Percentiles rank a stretch among this genome's conserved stretches.
These are phyloP conservation scores for Curvularia sp. DNA, from an alignment of 2,329 filamentous ascomycete species.

Conservation along the genomic window DNA sequence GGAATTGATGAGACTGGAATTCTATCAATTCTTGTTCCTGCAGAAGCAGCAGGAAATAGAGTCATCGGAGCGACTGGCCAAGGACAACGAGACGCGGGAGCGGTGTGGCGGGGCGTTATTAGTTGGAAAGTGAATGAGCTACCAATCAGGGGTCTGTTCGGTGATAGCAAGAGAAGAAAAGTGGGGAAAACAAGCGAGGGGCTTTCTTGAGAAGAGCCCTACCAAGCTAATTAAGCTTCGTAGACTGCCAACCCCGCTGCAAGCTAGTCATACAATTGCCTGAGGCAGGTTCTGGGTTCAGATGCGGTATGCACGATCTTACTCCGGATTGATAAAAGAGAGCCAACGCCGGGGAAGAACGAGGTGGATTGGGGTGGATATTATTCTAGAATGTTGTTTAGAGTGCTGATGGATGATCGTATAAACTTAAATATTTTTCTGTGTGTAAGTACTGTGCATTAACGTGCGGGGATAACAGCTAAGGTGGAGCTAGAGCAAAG, in stretches of 20 bases:
- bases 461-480: background rate
- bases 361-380: background rate
- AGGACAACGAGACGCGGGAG: background rate
- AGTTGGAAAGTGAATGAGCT: background rate
- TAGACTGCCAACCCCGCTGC: background rate
- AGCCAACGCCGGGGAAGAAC: background rate
- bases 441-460: background rate
- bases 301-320: background rate
- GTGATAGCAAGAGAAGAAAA: background rate
- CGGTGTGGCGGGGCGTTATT: background rate
- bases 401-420: background rate
- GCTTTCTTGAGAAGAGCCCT: background rate
- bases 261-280: background rate
- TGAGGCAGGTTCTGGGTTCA: background rate
- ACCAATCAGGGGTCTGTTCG: background rate
- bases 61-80: background rate
- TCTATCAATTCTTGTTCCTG: conserved; percentile 18
- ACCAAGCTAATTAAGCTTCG: conserved; percentile 1
- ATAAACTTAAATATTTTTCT: background rate
- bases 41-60: conserved; percentile 11
- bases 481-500: background rate
- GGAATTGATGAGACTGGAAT: conserved; percentile 12
- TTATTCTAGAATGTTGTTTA: conserved; percentile 1
- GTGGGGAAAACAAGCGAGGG: background rate
- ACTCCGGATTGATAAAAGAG: background rate